These are phyloP conservation scores for Penicillium egyptiacum DNA, from an alignment of 495 filamentous ascomycete genomes.

Conservation along the genomic window DNA sequence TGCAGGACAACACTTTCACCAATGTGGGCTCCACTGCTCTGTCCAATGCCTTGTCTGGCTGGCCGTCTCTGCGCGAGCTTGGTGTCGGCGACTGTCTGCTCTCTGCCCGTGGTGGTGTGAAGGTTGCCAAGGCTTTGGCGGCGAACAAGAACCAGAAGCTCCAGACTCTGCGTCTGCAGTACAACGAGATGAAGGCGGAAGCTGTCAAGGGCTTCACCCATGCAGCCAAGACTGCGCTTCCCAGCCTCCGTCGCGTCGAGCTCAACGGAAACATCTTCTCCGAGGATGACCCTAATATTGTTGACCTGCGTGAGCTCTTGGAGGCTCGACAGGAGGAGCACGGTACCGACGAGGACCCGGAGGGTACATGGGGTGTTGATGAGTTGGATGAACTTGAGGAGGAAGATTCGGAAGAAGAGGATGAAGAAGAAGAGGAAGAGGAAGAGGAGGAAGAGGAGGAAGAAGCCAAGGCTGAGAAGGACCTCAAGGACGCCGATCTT, in stretches of 20 bases:
- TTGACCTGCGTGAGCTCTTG: slow-evolving; percentile 50
- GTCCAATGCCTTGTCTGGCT: slow-evolving; percentile 67
- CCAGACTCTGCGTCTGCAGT: slow-evolving; percentile 80
- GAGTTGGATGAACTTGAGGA: slow-evolving; percentile 81
- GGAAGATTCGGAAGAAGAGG: slow-evolving; percentile 63
- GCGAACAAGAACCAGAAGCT: slow-evolving; percentile 75
- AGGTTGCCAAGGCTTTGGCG: slow-evolving; percentile 69
- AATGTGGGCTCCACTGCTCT: slow-evolving; percentile 74
- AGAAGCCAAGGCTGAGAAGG: slow-evolving; percentile 52
- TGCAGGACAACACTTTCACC: slow-evolving; percentile 98
- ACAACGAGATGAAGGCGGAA: slow-evolving; percentile 83
- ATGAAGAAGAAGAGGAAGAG: slow-evolving; percentile 68
- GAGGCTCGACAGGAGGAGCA: slow-evolving; percentile 59
- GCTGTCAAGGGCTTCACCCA: slow-evolving; percentile 68
- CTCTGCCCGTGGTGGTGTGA: slow-evolving; percentile 70
- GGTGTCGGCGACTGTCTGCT: slow-evolving; percentile 89
- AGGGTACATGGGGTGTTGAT: slow-evolving; percentile 79
- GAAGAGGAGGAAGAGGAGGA: slow-evolving; percentile 67
- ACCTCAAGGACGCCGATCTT: slow-evolving; percentile 67
- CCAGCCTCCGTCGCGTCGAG: slow-evolving; percentile 75
- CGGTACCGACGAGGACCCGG: slow-evolving; percentile 46
- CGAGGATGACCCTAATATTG: slow-evolving; percentile 72
- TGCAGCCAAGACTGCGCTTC: slow-evolving; percentile 63
- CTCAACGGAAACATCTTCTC: slow-evolving; percentile 94
- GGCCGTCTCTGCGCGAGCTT: slow-evolving; percentile 76